These are phyloP conservation scores for Cytospora chrysosperma DNA, from an alignment of 2,329 filamentous ascomycete genomes.

Conservation along the genomic window DNA sequence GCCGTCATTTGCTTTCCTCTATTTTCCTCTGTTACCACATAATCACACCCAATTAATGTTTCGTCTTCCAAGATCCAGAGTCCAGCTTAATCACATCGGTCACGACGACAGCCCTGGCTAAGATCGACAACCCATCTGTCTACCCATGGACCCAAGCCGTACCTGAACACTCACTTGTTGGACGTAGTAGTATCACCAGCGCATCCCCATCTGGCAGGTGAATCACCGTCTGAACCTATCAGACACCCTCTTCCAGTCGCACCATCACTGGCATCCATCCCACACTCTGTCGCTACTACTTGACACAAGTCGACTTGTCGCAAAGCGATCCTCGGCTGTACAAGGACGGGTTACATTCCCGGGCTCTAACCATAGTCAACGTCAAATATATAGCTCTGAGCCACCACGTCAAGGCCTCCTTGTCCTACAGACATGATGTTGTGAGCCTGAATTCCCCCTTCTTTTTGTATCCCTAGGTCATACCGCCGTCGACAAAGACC, in stretches of 20 bases:
- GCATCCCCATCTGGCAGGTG: slow-evolving; percentile 13
- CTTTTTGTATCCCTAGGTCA: neutral
- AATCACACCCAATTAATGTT: neutral
- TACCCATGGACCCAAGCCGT: no score
- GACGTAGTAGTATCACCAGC: neutral
- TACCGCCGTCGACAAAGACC: neutral
- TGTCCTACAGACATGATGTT: slow-evolving; percentile 17
- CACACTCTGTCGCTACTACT: neutral
- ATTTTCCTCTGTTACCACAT: neutral
- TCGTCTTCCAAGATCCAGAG: neutral
- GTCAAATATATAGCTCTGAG: slow-evolving; percentile 10
- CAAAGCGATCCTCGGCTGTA: neutral
- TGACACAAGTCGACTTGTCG: neutral
- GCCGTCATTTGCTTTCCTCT: neutral
- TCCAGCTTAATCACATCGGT: neutral
- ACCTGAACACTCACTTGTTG: no score
- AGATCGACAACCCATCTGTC: neutral
- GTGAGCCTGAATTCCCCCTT: slow-evolving; percentile 14
- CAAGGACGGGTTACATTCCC: neutral
- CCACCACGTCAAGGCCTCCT: slow-evolving; percentile 5
- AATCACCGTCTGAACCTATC: slow-evolving; percentile 2
- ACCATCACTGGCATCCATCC: slow-evolving; percentile 1
- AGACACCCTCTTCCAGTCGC: neutral
- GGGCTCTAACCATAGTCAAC: slow-evolving; percentile 10
- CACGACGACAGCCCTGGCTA: neutral